Conservation (phyloP, 371 early-diverging fungal species). For the Mucor ambiguus region DNA sequence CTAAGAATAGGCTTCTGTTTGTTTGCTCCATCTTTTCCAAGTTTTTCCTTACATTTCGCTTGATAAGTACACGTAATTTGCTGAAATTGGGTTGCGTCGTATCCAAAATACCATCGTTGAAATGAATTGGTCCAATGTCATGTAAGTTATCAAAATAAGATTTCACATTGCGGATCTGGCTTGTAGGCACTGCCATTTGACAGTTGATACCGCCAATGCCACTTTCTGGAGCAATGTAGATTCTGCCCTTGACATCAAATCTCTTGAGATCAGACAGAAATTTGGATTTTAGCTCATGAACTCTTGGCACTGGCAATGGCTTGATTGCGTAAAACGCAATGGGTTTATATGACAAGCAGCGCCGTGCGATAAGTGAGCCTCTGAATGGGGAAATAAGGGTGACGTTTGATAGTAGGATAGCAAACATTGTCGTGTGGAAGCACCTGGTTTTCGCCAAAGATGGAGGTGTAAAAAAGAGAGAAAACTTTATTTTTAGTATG, state of each 20-base stretch:
- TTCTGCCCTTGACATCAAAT: constrained; percentile 66
- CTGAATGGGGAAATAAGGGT: constrained; percentile 3
- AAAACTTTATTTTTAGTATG: constrained; percentile 2
- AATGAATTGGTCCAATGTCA: constrained; percentile 39
- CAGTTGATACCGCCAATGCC: constrained; percentile 72
- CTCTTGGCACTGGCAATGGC: constrained; percentile 21
- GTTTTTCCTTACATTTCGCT: constrained; percentile 51
- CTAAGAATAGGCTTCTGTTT: constrained; percentile 10
- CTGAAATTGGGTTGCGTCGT: constrained; percentile 53
- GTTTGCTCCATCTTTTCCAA: neutral
- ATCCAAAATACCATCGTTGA: constrained; percentile 69
- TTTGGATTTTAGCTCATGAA: constrained; percentile 17
- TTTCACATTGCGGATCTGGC: constrained; percentile 42
- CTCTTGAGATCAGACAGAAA: constrained; percentile 35
- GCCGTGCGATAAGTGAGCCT: neutral
- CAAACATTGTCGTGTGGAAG: constrained; percentile 7
- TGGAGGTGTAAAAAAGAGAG: neutral
- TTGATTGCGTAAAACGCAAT: constrained; percentile 38
- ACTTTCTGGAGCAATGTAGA: constrained; percentile 64
- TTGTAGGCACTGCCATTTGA: constrained; percentile 68
- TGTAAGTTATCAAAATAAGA: constrained; percentile 38
- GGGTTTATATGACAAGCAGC: constrained; percentile 23
- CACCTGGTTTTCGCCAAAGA: neutral
- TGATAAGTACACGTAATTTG: constrained; percentile 65
- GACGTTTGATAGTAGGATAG: neutral